These are phyloP conservation scores for Cladosporium sp. DNA, from an alignment of 2,329 filamentous ascomycete species.

Conservation along the genomic window DNA sequence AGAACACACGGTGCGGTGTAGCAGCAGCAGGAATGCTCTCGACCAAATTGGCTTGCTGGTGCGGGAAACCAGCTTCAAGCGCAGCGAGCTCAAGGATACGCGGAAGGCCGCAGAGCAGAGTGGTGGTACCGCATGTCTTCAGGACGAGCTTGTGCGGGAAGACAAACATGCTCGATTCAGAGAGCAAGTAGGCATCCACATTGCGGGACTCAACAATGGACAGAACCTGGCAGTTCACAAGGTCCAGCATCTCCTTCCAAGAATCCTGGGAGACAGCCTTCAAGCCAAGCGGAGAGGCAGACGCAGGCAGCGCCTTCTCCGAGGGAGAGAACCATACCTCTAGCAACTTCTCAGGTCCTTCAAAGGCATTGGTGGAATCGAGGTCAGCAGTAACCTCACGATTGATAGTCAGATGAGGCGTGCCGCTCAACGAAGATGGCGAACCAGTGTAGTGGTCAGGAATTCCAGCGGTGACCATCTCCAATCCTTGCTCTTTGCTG, in stretches of 20 bases:
- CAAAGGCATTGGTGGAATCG: conserved; percentile 93
- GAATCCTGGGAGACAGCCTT: conserved; percentile 79
- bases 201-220: conserved; percentile 90
- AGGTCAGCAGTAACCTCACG: conserved; percentile 82
- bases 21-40: conserved; percentile 70
- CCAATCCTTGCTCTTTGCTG: conserved; percentile 33
- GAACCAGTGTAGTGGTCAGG: conserved; percentile 72
- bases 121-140: conserved; percentile 98
- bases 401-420: conserved; percentile 92
- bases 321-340: conserved; percentile 97
- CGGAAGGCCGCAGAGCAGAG: conserved; percentile 80
- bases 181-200: conserved; percentile 93
- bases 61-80: conserved; percentile 81
- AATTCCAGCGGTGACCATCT: conserved; percentile 82
- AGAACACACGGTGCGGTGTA: conserved; percentile 92
- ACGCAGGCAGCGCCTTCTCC: conserved; percentile 65
- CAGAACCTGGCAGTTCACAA: conserved; percentile 97
- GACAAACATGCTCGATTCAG: conserved; percentile 99
- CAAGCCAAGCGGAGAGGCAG: conserved; percentile 69
- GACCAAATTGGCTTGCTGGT: conserved; percentile 63
- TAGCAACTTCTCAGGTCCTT: conserved; percentile 95
- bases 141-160: conserved; percentile 99
- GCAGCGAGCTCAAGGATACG: conserved; percentile 91
- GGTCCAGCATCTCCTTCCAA: conserved; percentile 95
- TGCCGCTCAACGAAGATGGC: conserved; percentile 71